Conservation (phyloP, 345 rosid species). For the Brassica nigra region DNA sequence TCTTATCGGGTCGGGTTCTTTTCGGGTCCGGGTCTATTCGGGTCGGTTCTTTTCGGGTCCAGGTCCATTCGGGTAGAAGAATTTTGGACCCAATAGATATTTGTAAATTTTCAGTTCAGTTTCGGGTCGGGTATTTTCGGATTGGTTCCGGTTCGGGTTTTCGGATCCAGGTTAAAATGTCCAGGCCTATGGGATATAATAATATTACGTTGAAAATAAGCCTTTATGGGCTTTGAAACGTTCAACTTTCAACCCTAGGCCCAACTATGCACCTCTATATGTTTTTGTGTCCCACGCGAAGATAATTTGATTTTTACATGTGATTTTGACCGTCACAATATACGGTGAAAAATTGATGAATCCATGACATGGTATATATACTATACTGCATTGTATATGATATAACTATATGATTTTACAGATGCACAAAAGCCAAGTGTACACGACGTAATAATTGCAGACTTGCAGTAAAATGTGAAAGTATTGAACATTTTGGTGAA, state of each 20-base stretch:
- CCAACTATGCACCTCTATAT: neutral
- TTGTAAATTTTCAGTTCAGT: too few species aligned
- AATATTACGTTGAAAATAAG: neutral
- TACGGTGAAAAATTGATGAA: neutral
- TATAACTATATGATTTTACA: conserved; percentile 10
- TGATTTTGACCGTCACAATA: neutral
- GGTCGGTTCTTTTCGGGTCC: too few species aligned
- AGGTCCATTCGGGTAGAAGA: too few species aligned
- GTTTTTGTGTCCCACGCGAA: neutral
- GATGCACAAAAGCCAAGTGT: conserved; percentile 10
- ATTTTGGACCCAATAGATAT: too few species aligned
- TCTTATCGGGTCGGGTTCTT: too few species aligned
- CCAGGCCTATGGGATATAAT: too few species aligned
- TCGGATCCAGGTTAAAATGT: too few species aligned
- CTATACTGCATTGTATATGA: neutral
- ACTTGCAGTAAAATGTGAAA: neutral
- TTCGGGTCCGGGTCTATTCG: too few species aligned
- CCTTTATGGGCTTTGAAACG: neutral
- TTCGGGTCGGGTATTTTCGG: too few species aligned
- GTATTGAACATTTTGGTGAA: conserved; percentile 21
- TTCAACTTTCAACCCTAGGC: neutral
- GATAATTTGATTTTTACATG: neutral
- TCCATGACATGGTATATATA: neutral
- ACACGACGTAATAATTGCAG: conserved; percentile 2
- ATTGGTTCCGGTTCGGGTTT: too few species aligned